phyloP scores from a whole-genome alignment of 1,284 basidiomycete species.

The Leccinum brunneo-olivaceum region DNA sequence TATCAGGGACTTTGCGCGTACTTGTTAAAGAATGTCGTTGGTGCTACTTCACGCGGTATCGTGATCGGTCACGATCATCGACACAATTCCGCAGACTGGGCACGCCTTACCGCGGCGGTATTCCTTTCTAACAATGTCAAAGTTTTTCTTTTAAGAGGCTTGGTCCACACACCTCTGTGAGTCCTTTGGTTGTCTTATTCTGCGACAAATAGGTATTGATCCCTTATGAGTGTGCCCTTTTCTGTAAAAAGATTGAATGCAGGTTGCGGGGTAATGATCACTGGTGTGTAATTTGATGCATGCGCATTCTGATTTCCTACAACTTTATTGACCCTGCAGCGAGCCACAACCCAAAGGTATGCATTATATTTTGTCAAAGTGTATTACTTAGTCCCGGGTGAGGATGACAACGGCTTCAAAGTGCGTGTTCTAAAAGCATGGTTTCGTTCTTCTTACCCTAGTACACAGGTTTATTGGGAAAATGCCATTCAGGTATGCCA shows the following conservation, averaged over 20 bases:
- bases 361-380: neutral
- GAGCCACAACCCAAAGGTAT: slow-evolving; percentile 79
- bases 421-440: slow-evolving; percentile 28
- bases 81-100: slow-evolving; percentile 73
- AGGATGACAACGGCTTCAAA: slow-evolving; percentile 87
- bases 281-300: slow-evolving; percentile 40
- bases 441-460: neutral
- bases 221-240: slow-evolving; percentile 62
- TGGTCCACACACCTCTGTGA: slow-evolving; percentile 78
- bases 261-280: slow-evolving; percentile 83
- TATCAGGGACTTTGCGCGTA: slow-evolving; percentile 71
- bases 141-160: slow-evolving; percentile 61
- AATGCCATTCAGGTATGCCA: slow-evolving; percentile 67
- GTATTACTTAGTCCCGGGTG: slow-evolving; percentile 2
- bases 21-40: slow-evolving; percentile 44
- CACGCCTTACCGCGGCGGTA: slow-evolving; percentile 60
- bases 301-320: neutral
- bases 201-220: slow-evolving; percentile 3
- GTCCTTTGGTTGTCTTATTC: slow-evolving; percentile 18
- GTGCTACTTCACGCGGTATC: slow-evolving; percentile 56
- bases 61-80: slow-evolving; percentile 82
- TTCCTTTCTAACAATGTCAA: slow-evolving; percentile 62
- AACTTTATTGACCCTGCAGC: slow-evolving; percentile 36
- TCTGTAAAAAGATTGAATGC: slow-evolving; percentile 59
- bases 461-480: slow-evolving; percentile 71